Evolutionary conservation across 176 grass and related monocot genomes (phyloP).

Genomic region (Carex pumila): DNA sequence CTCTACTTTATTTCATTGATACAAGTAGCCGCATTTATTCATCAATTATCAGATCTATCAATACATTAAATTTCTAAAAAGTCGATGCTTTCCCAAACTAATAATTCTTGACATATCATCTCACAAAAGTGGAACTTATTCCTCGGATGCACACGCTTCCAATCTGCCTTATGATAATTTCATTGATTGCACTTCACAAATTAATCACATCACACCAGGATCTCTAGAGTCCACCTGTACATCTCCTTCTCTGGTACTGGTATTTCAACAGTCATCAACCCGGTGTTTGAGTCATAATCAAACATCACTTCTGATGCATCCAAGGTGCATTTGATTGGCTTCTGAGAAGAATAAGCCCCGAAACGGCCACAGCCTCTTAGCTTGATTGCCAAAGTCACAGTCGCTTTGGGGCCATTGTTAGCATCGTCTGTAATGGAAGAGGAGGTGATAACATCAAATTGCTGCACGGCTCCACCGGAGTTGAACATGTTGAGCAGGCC

Average conservation of each 20-base stretch:
- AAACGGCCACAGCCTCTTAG: constrained; percentile 57
- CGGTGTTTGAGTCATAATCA: constrained; percentile 28
- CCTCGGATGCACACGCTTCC: not conserved
- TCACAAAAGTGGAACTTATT: not conserved
- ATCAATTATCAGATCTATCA: not conserved
- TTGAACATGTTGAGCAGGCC: constrained; percentile 87
- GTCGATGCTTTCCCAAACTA: not conserved
- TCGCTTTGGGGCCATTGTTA: not conserved
- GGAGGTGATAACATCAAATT: constrained; percentile 9
- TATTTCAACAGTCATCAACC: constrained; percentile 48
- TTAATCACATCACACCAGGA: constrained; percentile 28
- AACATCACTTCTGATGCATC: constrained; percentile 42
- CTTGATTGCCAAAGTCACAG: constrained; percentile 23
- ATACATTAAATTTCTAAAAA: not conserved
- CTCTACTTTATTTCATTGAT: not conserved
- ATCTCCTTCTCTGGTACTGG: constrained; percentile 55
- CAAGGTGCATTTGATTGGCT: constrained; percentile 37
- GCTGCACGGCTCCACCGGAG: constrained; percentile 64
- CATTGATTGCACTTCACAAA: not conserved
- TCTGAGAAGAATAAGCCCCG: constrained; percentile 57
- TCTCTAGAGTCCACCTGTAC: constrained; percentile 54
- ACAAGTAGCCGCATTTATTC: not conserved
- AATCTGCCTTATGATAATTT: not conserved
- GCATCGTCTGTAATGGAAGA: not conserved
- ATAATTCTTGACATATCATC: not conserved